A percentile compares a stretch with the other conserved stretches of the same genome.
These are phyloP conservation scores for Alloteropsis angusta DNA, from an alignment of 202 grass and related monocot genomes.

Conservation along the genomic window DNA sequence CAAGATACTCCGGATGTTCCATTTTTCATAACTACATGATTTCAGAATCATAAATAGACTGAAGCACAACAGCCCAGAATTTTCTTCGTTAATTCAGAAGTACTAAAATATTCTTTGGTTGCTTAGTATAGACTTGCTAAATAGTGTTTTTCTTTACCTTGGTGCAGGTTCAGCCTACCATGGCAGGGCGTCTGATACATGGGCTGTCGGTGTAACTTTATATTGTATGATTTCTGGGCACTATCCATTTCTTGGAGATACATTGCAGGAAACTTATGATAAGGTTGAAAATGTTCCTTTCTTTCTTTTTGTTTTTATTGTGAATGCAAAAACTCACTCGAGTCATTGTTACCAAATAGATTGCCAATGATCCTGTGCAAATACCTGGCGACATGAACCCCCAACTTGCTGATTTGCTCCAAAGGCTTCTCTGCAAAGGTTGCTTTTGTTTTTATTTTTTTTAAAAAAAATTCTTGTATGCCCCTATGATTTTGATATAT, in stretches of 20 bases:
- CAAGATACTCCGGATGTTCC: not conserved
- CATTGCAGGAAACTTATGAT: slow-evolving; percentile 75
- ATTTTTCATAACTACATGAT: slow-evolving; percentile 8
- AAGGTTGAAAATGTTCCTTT: slow-evolving; percentile 31
- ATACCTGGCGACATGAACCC: slow-evolving; percentile 52
- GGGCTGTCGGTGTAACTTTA: slow-evolving; percentile 87
- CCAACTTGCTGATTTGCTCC: slow-evolving; percentile 57
- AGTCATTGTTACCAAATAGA: slow-evolving; percentile 25
- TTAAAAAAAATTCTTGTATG: not conserved
- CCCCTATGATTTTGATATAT: slow-evolving; percentile 3
- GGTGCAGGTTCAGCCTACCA: slow-evolving; percentile 59
- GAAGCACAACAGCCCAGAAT: not conserved
- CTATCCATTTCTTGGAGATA: slow-evolving; percentile 88
- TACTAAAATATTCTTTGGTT: not conserved
- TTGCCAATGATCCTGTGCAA: slow-evolving; percentile 52
- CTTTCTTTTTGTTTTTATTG: not conserved
- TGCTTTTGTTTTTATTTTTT: slow-evolving; percentile 5
- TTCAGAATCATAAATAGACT: not conserved
- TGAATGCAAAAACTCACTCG: slow-evolving; percentile 1
- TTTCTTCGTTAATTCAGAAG: not conserved
- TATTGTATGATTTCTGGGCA: slow-evolving; percentile 79
- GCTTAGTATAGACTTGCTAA: not conserved
- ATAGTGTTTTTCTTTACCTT: not conserved
- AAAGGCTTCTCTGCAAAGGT: slow-evolving; percentile 88
- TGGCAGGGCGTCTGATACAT: slow-evolving; percentile 70